Conservation (phyloP, 176 grass and related monocot genomes). For the Aegilops umbellulata region DNA sequence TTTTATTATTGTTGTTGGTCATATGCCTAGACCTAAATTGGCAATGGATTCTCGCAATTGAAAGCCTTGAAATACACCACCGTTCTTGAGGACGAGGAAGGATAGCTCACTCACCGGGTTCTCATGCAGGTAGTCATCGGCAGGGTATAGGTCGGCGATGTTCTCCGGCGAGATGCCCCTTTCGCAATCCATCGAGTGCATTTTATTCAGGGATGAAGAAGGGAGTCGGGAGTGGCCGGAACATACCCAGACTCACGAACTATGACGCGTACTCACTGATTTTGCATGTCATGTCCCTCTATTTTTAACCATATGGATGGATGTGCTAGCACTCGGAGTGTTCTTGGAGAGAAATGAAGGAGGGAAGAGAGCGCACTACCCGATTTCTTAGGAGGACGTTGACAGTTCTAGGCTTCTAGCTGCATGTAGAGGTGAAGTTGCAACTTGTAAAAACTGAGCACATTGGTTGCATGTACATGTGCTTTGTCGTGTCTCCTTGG, state of each 20-base stretch:
- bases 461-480: background rate
- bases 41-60: background rate
- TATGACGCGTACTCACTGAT: background rate
- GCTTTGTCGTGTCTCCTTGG: no score
- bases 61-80: background rate
- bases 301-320: background rate
- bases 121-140: background rate
- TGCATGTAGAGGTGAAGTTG: background rate
- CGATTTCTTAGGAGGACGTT: slow-evolving; percentile 20
- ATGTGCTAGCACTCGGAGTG: background rate
- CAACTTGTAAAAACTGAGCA: background rate
- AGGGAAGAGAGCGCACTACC: background rate
- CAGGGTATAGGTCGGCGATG: background rate
- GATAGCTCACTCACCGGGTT: slow-evolving; percentile 21
- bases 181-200: slow-evolving; percentile 24
- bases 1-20: background rate
- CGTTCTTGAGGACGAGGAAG: background rate
- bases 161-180: slow-evolving; percentile 8
- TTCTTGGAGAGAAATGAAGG: slow-evolving; percentile 16
- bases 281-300: background rate
- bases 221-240: background rate
- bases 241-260: background rate
- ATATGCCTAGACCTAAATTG: background rate
- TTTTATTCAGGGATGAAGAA: slow-evolving; percentile 25
- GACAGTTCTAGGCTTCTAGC: background rate